These are phyloP conservation scores for Trametes pubescens DNA, from an alignment of 1,284 basidiomycete genomes.

Conservation along the genomic window DNA sequence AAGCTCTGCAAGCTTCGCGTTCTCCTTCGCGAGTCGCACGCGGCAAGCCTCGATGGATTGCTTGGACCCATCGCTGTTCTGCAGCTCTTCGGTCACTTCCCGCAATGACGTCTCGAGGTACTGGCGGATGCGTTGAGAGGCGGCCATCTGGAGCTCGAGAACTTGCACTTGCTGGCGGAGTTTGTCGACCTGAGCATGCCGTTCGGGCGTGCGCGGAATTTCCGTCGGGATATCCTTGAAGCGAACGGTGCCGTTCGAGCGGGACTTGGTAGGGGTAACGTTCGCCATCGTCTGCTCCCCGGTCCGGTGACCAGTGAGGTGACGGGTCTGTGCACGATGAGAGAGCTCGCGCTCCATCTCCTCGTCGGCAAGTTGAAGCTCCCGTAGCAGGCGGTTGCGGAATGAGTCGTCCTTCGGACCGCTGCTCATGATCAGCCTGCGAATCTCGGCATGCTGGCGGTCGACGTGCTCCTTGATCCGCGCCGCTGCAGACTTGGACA, in stretches of 20 bases:
- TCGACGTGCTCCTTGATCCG: slow-evolving; percentile 71
- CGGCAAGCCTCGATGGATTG: slow-evolving; percentile 69
- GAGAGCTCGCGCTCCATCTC: slow-evolving; percentile 67
- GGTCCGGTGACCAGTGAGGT: slow-evolving; percentile 33
- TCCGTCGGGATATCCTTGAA: slow-evolving; percentile 47
- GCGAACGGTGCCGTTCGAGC: slow-evolving; percentile 47
- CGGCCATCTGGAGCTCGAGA: slow-evolving; percentile 74
- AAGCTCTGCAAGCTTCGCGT: slow-evolving; percentile 60
- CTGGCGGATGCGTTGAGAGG: slow-evolving; percentile 71
- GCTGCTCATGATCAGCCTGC: slow-evolving; percentile 65
- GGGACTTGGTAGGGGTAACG: slow-evolving; percentile 55
- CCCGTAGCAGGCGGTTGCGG: slow-evolving; percentile 70
- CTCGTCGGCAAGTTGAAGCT: slow-evolving; percentile 72
- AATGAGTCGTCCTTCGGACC: slow-evolving; percentile 68
- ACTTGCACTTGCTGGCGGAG: slow-evolving; percentile 73
- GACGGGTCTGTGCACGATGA: slow-evolving; percentile 34
- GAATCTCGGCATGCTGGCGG: slow-evolving; percentile 75
- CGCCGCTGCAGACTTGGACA: slow-evolving; percentile 57
- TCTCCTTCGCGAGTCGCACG: slow-evolving; percentile 65
- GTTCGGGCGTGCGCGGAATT: slow-evolving; percentile 53
- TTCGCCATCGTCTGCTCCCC: slow-evolving; percentile 48
- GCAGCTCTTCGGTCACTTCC: slow-evolving; percentile 70
- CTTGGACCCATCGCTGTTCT: slow-evolving; percentile 71
- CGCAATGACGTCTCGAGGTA: slow-evolving; percentile 70
- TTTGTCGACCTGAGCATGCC: slow-evolving; percentile 54